A percentile compares a stretch with the other conserved stretches of the same genome.
phyloP scores from a whole-genome alignment of 176 grass and related monocot species.

The Carex kokanica region DNA sequence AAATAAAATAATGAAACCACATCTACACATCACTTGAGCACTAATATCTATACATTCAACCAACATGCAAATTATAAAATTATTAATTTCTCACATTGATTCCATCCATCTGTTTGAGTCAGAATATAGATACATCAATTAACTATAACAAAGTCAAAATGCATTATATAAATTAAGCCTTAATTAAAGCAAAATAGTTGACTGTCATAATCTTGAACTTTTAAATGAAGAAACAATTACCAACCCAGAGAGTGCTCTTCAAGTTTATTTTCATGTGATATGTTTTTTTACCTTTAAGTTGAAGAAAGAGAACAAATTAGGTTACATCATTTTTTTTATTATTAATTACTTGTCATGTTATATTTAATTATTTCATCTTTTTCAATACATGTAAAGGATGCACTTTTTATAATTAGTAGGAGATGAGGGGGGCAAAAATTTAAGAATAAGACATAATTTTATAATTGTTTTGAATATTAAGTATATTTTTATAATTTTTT shows the following conservation, averaged over 20 bases:
- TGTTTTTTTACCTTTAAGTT: neutral
- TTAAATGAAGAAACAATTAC: neutral
- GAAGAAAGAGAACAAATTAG: neutral
- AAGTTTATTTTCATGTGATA: conserved; percentile 13
- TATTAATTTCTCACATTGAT: no score
- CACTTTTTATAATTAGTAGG: neutral
- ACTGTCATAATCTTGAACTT: conserved; percentile 3
- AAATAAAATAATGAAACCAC: neutral
- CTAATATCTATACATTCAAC: neutral
- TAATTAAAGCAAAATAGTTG: neutral
- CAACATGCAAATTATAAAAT: neutral
- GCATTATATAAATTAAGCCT: neutral
- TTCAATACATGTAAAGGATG: neutral
- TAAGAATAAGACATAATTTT: no score
- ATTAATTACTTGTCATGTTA: neutral
- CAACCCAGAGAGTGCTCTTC: neutral
- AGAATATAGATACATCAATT: no score
- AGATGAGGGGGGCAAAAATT: no score
- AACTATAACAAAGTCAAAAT: neutral
- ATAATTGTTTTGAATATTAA: no score
- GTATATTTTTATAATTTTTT: no score
- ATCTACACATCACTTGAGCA: neutral
- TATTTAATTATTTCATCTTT: neutral
- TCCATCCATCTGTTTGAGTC: no score
- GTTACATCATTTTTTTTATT: neutral